phyloP scores from a whole-genome alignment of 2,329 filamentous ascomycete species.

The Tolypocladium guangdongense region DNA sequence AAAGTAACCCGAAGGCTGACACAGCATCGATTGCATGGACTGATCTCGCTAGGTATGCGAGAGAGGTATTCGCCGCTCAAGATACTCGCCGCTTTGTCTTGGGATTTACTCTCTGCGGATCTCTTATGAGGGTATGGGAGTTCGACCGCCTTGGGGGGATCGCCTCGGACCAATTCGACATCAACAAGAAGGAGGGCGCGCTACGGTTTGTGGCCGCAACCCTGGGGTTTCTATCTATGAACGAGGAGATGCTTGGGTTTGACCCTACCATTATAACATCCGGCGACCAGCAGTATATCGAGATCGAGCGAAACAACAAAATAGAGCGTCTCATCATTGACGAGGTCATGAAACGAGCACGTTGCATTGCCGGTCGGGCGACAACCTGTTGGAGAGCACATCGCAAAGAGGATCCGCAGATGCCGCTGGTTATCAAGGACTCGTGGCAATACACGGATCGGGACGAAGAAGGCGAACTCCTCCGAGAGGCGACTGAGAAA shows the following conservation, averaged over 20 bases:
- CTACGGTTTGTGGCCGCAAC: conserved; percentile 27
- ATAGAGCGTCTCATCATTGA: too few species aligned
- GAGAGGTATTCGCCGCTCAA: conserved; percentile 16
- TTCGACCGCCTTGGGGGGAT: conserved; percentile 31
- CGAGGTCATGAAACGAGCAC: too few species aligned
- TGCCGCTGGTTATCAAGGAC: too few species aligned
- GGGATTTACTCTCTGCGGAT: conserved; percentile 35
- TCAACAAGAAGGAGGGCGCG: conserved; percentile 31
- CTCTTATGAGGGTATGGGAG: conserved; percentile 22
- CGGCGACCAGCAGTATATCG: conserved; percentile 15
- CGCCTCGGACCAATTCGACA: conserved; percentile 31
- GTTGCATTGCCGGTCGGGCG: too few species aligned
- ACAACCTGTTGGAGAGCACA: too few species aligned
- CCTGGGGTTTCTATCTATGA: conserved; percentile 31
- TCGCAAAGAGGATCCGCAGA: too few species aligned
- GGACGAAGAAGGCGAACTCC: too few species aligned
- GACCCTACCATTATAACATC: conserved; percentile 27
- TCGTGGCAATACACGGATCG: too few species aligned
- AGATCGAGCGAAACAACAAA: too few species aligned
- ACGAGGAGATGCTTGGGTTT: conserved; percentile 28
- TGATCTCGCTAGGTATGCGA: too few species aligned
- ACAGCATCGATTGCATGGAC: too few species aligned
- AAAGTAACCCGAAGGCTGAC: too few species aligned
- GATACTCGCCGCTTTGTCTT: conserved; percentile 31
- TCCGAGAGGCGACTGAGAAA: conserved; percentile 22